Base-by-base conservation (phyloP, 352 stramenopile genomes). In the Pythium monospermum region DNA sequence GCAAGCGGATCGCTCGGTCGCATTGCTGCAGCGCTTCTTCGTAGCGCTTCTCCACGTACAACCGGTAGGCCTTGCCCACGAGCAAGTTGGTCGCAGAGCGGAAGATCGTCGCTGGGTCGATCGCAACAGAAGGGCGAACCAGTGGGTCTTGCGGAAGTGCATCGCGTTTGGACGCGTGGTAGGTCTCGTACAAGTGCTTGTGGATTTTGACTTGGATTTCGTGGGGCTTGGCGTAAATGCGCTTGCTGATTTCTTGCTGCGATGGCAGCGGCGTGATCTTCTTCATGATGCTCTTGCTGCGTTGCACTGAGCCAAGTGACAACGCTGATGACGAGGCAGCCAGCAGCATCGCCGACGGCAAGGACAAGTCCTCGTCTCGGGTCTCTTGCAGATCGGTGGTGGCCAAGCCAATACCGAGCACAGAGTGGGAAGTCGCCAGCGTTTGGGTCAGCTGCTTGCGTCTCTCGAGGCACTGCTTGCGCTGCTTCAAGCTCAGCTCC, bases 401-500 rank as follows among this genome's bases (percentile, higher is more conserved):
- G 12, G 31, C 43, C 4, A 86, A 54, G 6, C 77, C 69, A 31
- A 85, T 61, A 0, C 76, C 78, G 10, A 90, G 68, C 8, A 90
- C 78, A 11, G 78, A 87, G 44, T 85, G 72, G 13, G 65, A 68
- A 21, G 55, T 71, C 4, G 61, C 60, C 11, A 87, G 56, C 4
- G 61, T 69, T 13, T 71, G 25, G 12, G 66, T 53, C 3, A 87
- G 62, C 26, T 66, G 54, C 35, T 83, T 67, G 2, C 68, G 73
- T 49, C 85, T 65, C 26, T 60, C 55, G 10, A 76, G 48, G 37
- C 78, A 87, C 41, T 83, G 72, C 31, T 84, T 83, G 10, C 72
- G 69, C 56, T 87, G 78, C 15, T 80, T 82, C 4, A 90, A 55
- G 56, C 59, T 73, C 18, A 90, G 61, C 53, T 90, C 76, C n/a